Base-by-base conservation (phyloP, 2,329 filamentous ascomycete genomes). In the Scedosporium apiospermum region DNA sequence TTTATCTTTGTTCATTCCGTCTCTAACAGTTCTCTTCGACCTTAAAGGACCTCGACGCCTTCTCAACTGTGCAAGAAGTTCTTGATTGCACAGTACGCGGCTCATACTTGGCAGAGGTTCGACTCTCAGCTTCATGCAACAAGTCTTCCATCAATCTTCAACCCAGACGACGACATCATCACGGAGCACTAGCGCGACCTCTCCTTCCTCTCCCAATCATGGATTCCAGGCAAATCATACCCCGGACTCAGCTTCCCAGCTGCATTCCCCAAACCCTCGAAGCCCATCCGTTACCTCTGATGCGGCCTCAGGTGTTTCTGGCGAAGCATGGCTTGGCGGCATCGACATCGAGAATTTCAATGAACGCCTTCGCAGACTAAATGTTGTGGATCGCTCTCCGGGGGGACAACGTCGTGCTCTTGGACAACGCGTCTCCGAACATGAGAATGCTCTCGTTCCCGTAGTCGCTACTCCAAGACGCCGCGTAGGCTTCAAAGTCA, bases 401-500 rank as follows among this genome's bases (percentile, higher is more conserved):
- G 67, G 66, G 63, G 71, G 66, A 59, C 71, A 64, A 64, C 68
- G 70, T 65, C 67, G 66, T 62, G 67, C 70, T 67, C 76, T 78
- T 53, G 82, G 82, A 51, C 78, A 85, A 67, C 77, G 82, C 57
- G 81, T 88, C 61, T 76, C 76, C 42, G 83, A 86, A 63, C 85
- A 88, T 70, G 85, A 88, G 69, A 85, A 82, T 71, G 84, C 84
- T 38, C 71, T 82, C 66, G 78, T 77, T 16, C 77, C 77, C 16
- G 75, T 72, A 10, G 16, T 42, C 38, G 26, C 72, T 27, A 75
- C 77, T 14, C 75, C 78, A 3, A 78, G 75, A 69, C 79, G 81
- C 65, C 73, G 77, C 34, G 70, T 80, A 63, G 82, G 77, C 61
- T 86, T 87, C 72, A 82, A 80, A 70, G 79, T 86, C 63, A 74